Percentiles rank a stretch among this genome's conserved stretches.
phyloP scores from a whole-genome alignment of 1,284 basidiomycete genomes.

The Leccinum griseonigrum region DNA sequence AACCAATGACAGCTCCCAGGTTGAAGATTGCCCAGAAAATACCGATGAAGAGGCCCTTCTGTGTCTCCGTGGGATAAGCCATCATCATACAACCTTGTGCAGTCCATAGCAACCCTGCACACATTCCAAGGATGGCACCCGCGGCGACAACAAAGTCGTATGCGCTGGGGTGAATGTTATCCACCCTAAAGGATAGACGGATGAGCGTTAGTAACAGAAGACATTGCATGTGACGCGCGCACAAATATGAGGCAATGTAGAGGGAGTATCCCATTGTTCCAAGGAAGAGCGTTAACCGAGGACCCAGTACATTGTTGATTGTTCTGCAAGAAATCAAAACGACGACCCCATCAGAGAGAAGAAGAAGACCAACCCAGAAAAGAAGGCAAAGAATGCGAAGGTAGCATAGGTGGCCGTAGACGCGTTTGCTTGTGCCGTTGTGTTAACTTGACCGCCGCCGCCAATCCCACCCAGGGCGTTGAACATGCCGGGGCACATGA shows the following conservation, averaged over 20 bases:
- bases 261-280: conserved; percentile 72
- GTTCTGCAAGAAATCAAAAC: conserved; percentile 42
- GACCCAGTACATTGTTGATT: conserved; percentile 76
- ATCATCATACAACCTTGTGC: conserved; percentile 85
- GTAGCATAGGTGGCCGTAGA: conserved; percentile 67
- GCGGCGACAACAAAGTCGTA: conserved; percentile 70
- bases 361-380: conserved; percentile 31
- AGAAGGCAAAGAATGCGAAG: conserved; percentile 56
- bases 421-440: conserved; percentile 60
- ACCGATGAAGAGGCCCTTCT: conserved; percentile 79
- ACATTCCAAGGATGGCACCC: conserved; percentile 80
- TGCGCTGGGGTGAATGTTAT: conserved; percentile 64
- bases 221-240: conserved; percentile 19
- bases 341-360: background rate
- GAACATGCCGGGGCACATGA: conserved; percentile 38
- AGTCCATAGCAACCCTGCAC: conserved; percentile 84
- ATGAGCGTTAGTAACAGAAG: background rate
- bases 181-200: conserved; percentile 40
- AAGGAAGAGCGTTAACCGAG: conserved; percentile 65
- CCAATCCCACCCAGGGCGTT: conserved; percentile 52
- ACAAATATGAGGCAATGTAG: conserved; percentile 76
- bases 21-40: conserved; percentile 81
- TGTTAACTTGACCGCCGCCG: conserved; percentile 65
- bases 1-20: conserved; percentile 67
- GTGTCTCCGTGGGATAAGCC: conserved; percentile 72